phyloP scores from a whole-genome alignment of 1,139 yeast species.

The Debaryomyces sp. region DNA sequence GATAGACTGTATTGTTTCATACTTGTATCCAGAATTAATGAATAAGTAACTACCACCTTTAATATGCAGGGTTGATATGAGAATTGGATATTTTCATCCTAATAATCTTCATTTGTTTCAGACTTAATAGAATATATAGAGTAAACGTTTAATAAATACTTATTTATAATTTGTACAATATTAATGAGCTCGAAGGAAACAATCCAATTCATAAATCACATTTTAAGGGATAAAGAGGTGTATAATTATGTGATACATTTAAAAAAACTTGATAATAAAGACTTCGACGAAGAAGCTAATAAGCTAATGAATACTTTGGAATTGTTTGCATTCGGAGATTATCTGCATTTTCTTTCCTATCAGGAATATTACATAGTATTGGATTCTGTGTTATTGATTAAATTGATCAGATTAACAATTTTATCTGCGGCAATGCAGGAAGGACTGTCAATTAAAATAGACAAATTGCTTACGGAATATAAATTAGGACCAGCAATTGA shows the following conservation, averaged over 20 bases:
- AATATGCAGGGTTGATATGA: conserved; percentile 3
- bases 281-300: neutral
- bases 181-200: neutral
- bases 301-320: conserved; percentile 27
- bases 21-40: conserved; percentile 31
- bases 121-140: neutral
- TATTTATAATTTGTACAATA: neutral
- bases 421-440: conserved; percentile 29
- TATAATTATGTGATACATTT: conserved; percentile 5
- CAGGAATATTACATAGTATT: conserved; percentile 19
- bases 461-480: conserved; percentile 19
- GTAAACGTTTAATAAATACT: neutral
- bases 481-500: conserved; percentile 21
- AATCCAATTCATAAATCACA: neutral
- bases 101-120: neutral
- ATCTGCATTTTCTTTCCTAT: conserved; percentile 28
- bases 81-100: neutral
- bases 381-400: conserved; percentile 17
- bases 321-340: conserved; percentile 42
- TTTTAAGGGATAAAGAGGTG: neutral
- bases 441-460: conserved; percentile 20
- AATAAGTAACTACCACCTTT: neutral
- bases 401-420: conserved; percentile 33
- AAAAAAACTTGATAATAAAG: neutral
- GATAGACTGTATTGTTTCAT: conserved; percentile 32